phyloP scores from a whole-genome alignment of 208 protist genomes.

The Acanthamoeba castellanii region DNA sequence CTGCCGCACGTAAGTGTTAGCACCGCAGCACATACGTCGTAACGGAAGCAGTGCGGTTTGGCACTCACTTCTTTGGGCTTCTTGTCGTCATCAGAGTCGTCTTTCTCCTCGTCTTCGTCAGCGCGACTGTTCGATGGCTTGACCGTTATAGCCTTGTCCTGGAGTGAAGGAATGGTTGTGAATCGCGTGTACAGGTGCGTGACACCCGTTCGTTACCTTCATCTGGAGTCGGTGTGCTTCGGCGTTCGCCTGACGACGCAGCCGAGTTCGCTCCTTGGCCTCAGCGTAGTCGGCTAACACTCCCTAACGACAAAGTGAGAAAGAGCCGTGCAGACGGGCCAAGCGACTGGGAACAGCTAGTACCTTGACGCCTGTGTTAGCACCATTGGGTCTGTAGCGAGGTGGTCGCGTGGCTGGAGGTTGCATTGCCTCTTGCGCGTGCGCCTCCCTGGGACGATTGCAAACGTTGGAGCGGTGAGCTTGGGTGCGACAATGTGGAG shows the following conservation, averaged over 20 bases:
- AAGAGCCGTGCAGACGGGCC: background rate
- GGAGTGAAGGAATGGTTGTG: background rate
- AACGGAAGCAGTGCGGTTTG: background rate
- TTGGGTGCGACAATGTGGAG: background rate
- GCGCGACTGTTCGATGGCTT: background rate
- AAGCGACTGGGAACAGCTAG: background rate
- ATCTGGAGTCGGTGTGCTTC: constrained; percentile 30
- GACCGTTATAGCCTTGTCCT: constrained; percentile 57
- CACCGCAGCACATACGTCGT: background rate
- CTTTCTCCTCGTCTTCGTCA: constrained; percentile 52
- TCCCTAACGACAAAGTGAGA: background rate
- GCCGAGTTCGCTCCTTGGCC: constrained; percentile 41
- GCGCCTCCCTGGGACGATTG: background rate
- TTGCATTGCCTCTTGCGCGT: background rate
- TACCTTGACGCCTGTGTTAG: constrained; percentile 55
- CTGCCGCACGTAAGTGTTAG: background rate
- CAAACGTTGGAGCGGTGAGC: background rate
- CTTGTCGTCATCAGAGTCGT: constrained; percentile 57
- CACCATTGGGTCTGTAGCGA: background rate
- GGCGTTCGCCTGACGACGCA: constrained; percentile 31
- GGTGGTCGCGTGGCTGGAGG: background rate
- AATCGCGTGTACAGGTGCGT: background rate
- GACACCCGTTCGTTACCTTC: background rate
- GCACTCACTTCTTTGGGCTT: constrained; percentile 6
- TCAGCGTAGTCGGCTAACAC: constrained; percentile 70